Evolutionary conservation across 129 eudicot genomes (phyloP), one percentile per base, ranked within the genome.

Genomic region (Artemisia annua): DNA sequence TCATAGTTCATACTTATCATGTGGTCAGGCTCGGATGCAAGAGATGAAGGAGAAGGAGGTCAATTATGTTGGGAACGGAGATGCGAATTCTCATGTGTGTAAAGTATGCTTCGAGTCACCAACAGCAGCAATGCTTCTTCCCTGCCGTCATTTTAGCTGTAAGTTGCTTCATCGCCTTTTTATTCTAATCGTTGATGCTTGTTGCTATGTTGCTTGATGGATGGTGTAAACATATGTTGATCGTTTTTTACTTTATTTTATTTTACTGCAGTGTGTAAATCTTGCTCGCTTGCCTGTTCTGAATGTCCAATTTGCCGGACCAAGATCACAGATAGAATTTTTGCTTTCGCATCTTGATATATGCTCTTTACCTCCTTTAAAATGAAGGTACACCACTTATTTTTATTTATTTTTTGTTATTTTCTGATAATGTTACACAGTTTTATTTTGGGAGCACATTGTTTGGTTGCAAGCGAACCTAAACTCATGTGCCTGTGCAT

Each of bases 281-380:
- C 97, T 22, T 95, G 99, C 79, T 95, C 99, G 32, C 82, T 95
- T 69, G 96, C 99, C 46, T 95, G 99, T 77, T 72, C 96, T 0
- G 99, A 95, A 72, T 95, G 99, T 72, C 99, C 99, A 35, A 91
- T 95, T 10, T 91, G 99, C 82, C 96, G 99, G 51, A 85, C 99
- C 71, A 87, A 80, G 76, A 95, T 95, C 49, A 59, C 88, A 58
- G 99, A 95, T 85, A 88, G 99, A 76, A 87, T 95, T 81, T 88
- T 95, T 80, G 99, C 99, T 66, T 95, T 86, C 76, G 79, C 97
- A 48, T 85, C 87, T 49, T 95, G 88, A 91, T 75, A 70, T 60
- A 49, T 70, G 56, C 67, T 20, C 81, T 64, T 73, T 49, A 75
- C 77, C 72, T 71, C 88, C 80, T 59, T 78, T 65, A 79, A 55